Evolutionary conservation across 2,329 filamentous ascomycete species (phyloP), one percentile per base, ranked within the genome.

Genomic region (Blastomyces parvus): DNA sequence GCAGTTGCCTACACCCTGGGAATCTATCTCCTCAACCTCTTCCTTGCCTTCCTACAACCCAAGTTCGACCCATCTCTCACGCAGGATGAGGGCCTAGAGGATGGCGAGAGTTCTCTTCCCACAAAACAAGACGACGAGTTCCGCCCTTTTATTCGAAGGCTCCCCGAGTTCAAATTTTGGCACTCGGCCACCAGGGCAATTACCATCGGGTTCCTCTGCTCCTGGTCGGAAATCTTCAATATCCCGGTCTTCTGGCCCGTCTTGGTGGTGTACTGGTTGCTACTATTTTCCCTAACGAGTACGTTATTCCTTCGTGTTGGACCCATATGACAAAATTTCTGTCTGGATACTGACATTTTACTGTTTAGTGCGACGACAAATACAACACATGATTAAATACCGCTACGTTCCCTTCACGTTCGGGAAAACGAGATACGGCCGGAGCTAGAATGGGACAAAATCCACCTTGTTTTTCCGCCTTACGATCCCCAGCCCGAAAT

Each of bases 301-400:
- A 82, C 76, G 91, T 85, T 59, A 56, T 60, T 46, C 44, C 36
- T 44, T 62, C 61, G 59, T 6, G 14, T 25, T 53, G 38, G 25
- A n/a, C 42, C 33, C 13, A 58, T 17, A 48, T 44, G 42, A 19
- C 25, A 42, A 57, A 60, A 38, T 38, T 38, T 13, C 36, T 38
- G 4, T 13, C 36, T 38, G 4, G 27, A 27, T 22, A 55, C 22
- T 61, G 56, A 62, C 13, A 67, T 69, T 44, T 19, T 67, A 36
- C 57, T 38, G 9, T 60, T 27, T 53, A 96, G 91, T 99, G 94
- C 87, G 94, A 78, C 90, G 94, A 82, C 94, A 99, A 81, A 99
- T 99, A 71, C 94, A 99, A 81, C 94, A 97, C 81, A 99, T 99
- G 94, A 93, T 99, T 84, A 99, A 97, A 82, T 99, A 97, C 82